Evolutionary conservation across 2,329 filamentous ascomycete genomes (phyloP), one percentile per base, ranked within the genome.

Genomic region (Colletotrichum euphorbiae): DNA sequence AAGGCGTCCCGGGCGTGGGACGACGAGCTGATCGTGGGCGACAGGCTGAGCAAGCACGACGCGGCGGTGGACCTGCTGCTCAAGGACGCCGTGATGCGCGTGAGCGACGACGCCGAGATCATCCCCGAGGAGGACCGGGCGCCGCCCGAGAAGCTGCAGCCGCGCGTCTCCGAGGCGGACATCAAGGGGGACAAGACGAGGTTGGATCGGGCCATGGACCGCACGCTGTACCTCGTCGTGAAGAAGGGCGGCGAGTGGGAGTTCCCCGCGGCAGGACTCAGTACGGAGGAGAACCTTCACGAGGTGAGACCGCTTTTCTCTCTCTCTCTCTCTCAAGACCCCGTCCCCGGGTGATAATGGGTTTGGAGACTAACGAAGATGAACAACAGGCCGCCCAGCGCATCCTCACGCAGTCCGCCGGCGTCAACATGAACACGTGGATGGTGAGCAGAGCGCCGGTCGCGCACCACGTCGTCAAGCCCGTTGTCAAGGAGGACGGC

Each of bases 341-440:
- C 21, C 24, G 4, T 24, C 24, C 4, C 24, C 33, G 17, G 3
- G 33, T 21, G 31, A 58, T 52, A 21, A 62, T 15, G n/a, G 2
- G 28, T 9, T 1, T 12, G 28, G 28, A 28, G 36, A 31, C 31
- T 38, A 15, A 50, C 42, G 11, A 33, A 31, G 21, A 64, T 17
- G 17, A 12, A 4, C 9, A 33, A 60, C 74, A 99, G 96, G 90
- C 93, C 50, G 94, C 95, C 42, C 88, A 93, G 76, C 88, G 94
- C 69, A 89, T 94, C 62, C 85, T 98, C 24, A 84, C 90, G 59
- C 86, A 93, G 74, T 85, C 93, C 3, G 94, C 91, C 9, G 96
- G 96, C 67, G 82, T 92, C 69, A 97, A 99, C 85, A 98, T 99
- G 94, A 98, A 98, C 84, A 98, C 94, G 62, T 99, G 96, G 94